Evolutionary conservation across 495 filamentous ascomycete species (phyloP), one percentile per base, ranked within the genome.

Genomic region (Neurospora sublineolata): DNA sequence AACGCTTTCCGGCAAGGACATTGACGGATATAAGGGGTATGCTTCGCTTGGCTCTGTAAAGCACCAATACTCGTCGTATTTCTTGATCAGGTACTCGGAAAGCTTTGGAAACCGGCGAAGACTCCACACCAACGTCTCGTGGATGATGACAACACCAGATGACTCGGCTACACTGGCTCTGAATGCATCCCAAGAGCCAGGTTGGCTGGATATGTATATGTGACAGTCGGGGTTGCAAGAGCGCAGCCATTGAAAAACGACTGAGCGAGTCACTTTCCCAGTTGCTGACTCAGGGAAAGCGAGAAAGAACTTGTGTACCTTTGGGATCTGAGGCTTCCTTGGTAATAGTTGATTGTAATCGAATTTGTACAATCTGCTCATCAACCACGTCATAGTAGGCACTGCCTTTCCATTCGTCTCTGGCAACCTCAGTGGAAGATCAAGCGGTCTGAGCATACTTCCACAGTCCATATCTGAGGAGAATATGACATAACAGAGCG

Each of bases 401-500:
- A 9, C 23, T 58, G 33, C 38, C 11, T 37, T 7, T 18, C 14
- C 16, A 20, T 42, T 71, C 5, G 40, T 4, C 1, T 68, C 41
- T 27, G 68, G 16, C 20, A 39, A 14, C 33, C 2, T 8, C 16
- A 10, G 36, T 11, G 33, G 33, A 11, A 30, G 12, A 20, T 33
- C 41, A 41, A 74, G 44, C 7, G 77, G 75, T 64, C 36, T 78
- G 71, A 74, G 74, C 72, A 77, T 73, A 73, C 30, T 70, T 40
- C 40, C 64, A 73, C 37, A 70, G 20, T 79, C 71, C 11, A 74
- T 6, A 3, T 46, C 12, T 8, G 80, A 76, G 64, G 41, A 37
- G 69, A 80, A 85, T 3, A 84, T 80, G 16, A 79, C 64, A 69
- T 82, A 80, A 10, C 77, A 73, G 33, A 85, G 78, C 18, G 73